Evolutionary conservation across 495 filamentous ascomycete genomes (phyloP).

Genomic region (Lindgomyces ingoldianus): DNA sequence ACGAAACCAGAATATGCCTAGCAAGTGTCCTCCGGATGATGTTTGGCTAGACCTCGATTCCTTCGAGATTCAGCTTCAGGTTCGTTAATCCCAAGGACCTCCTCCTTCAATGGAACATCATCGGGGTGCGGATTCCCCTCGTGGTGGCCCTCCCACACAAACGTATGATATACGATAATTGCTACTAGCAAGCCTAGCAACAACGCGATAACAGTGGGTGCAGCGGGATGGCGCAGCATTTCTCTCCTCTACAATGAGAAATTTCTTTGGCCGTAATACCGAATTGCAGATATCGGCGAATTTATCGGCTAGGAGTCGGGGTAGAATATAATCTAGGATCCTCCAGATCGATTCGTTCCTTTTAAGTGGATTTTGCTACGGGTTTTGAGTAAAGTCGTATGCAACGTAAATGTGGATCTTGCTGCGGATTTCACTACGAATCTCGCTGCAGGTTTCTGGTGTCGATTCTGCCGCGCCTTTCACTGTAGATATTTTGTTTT

Average conservation of each 20-base stretch:
- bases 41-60: too few species aligned
- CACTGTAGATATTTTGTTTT: too few species aligned
- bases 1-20: too few species aligned
- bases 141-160: conserved; percentile 14
- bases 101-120: conserved; percentile 26
- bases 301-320: not conserved
- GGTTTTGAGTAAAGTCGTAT: too few species aligned
- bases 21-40: too few species aligned
- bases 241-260: not conserved
- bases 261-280: not conserved
- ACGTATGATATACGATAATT: conserved; percentile 14
- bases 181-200: conserved; percentile 21
- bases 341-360: too few species aligned
- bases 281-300: not conserved
- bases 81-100: not conserved
- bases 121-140: conserved; percentile 36
- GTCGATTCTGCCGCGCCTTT: too few species aligned
- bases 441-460: too few species aligned
- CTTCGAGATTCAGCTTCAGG: not conserved
- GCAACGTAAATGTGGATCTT: too few species aligned
- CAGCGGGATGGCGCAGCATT: conserved; percentile 28
- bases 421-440: too few species aligned
- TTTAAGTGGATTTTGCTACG: too few species aligned
- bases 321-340: too few species aligned
- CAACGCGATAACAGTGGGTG: conserved; percentile 16